Conservation (phyloP, 208 protist species). For the Endotrypanum monterogeii region DNA sequence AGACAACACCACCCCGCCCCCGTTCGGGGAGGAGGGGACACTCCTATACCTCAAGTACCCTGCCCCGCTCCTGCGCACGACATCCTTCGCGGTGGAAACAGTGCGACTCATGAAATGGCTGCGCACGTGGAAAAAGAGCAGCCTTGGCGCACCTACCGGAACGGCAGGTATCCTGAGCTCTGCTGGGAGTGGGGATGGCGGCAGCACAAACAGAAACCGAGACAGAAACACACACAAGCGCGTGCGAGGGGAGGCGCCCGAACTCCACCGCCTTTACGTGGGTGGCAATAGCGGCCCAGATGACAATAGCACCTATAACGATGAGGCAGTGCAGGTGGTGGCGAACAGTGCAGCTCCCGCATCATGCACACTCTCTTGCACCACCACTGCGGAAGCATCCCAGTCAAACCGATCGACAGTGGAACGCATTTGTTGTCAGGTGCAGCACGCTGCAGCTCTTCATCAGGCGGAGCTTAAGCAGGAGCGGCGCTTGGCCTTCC, state of each 20-base stretch:
- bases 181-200: not conserved
- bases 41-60: constrained; percentile 73
- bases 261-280: not conserved
- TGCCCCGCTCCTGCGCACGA: constrained; percentile 70
- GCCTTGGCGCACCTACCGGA: not conserved
- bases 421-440: constrained; percentile 3
- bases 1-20: not conserved
- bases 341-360: not conserved
- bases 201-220: not conserved
- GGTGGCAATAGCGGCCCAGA: not conserved
- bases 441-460: not conserved
- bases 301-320: not conserved
- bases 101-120: constrained; percentile 78
- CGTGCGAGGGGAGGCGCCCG: constrained; percentile 5
- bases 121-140: constrained; percentile 56
- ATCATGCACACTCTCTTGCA: not conserved
- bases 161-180: not conserved
- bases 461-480: constrained; percentile 6
- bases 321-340: not conserved
- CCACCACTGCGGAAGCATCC: not conserved
- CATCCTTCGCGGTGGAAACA: constrained; percentile 65
- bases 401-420: constrained; percentile 5
- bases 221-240: constrained; percentile 10
- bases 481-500: constrained; percentile 24
- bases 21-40: constrained; percentile 22